phyloP scores from a whole-genome alignment of 148 eudicot genomes.

The Linanthus parryae region DNA sequence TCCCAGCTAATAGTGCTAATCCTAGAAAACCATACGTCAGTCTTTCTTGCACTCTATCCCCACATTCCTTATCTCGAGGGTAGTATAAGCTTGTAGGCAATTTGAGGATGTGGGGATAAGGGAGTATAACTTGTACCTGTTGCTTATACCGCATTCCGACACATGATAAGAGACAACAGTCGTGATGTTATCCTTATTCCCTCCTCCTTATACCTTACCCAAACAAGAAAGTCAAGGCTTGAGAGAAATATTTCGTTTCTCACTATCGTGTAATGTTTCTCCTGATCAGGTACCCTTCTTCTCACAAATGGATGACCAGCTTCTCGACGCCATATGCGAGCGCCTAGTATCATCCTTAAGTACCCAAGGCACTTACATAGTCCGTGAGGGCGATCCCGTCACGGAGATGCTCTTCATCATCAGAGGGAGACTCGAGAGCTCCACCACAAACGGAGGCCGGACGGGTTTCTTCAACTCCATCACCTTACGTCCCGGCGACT shows the following conservation, averaged over 20 bases:
- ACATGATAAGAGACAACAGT: not conserved
- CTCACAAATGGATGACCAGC: conserved; percentile 79
- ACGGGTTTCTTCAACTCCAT: conserved; percentile 79
- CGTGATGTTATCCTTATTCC: not conserved
- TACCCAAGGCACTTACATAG: conserved; percentile 57
- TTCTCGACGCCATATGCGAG: conserved; percentile 85
- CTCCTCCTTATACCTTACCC: not conserved
- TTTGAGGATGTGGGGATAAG: not conserved
- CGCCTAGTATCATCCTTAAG: conserved; percentile 66
- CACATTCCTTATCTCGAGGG: too few relatives aligned
- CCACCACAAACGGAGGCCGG: conserved; percentile 81
- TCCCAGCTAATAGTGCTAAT: too few relatives aligned
- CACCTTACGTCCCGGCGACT: conserved; percentile 71
- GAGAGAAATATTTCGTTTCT: not conserved
- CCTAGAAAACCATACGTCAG: too few relatives aligned
- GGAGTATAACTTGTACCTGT: too few relatives aligned
- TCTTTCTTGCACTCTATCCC: too few relatives aligned
- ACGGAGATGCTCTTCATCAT: conserved; percentile 82
- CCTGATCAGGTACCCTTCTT: conserved; percentile 70
- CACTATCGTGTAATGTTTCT: not conserved
- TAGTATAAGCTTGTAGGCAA: not conserved
- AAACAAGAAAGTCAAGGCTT: not conserved
- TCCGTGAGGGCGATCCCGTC: conserved; percentile 74
- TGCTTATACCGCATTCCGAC: not conserved
- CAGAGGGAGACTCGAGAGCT: conserved; percentile 77